Base-by-base conservation (phyloP, 1,139 yeast species). In the Nakaseomyces delphensis region DNA sequence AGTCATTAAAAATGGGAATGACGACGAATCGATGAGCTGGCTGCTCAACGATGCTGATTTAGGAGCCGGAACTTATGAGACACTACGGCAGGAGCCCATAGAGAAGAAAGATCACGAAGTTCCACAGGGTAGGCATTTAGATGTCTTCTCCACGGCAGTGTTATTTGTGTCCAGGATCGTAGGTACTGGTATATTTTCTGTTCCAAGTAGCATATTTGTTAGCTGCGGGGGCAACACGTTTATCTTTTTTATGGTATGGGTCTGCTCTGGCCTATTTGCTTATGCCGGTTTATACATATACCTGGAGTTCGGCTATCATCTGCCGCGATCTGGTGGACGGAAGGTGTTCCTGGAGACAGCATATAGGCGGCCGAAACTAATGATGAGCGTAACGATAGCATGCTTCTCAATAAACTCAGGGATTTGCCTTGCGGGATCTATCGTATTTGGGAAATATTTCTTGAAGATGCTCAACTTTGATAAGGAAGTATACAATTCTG, bases 181-280 rank as follows among this genome's bases (percentile, higher is more conserved):
- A n/a, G 91, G 91, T 0, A 77, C 86, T 1, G 91, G 91, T 0
- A 81, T 82, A 14, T 79, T 82, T 63, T 80, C 86, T 13, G 76
- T 80, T 1, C 80, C 89, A 0, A 73, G 83, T 14, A 75, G 79
- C 19, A 76, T 82, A 29, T 79, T 74, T 53, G 72, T 71, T 36
- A 82, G 79, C 52, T 75, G 79, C 53, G 89, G 87, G 16, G 77
- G 84, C 21, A 78, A 82, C 3, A 76, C 79, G 1, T 63, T 70
- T 24, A 55, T 78, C 36, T 82, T 79, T 57, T 72, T 79, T 39
- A 47, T 67, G 0, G 73, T 82, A 1, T 82, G 91, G 91, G 32
- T 69, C 3, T 51, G 77, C 10, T 79, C 86, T 1, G 80, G 80
- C 0, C 43, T 71, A 2, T 66, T 79, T 45, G 77, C 86, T 11